A percentile compares a stretch with the other conserved stretches of the same genome.
phyloP scores from a whole-genome alignment of 2,329 filamentous ascomycete species.

The Neonectria magnoliae region DNA sequence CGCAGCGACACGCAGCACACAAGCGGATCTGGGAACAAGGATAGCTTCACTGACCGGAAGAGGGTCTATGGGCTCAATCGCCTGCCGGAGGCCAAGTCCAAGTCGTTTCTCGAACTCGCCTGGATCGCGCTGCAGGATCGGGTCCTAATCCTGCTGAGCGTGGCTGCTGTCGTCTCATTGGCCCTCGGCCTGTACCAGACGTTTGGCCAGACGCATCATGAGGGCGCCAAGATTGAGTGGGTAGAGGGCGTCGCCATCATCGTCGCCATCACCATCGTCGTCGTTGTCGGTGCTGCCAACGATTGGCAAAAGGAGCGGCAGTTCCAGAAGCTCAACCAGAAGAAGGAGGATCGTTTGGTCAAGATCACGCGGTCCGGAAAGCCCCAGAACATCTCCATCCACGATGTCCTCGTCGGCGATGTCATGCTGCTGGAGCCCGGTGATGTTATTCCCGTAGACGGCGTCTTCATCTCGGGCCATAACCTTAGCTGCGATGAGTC shows the following conservation, averaged over 20 bases:
- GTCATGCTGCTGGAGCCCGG: conserved; percentile 75
- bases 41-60: too few relatives aligned
- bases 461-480: conserved; percentile 69
- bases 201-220: conserved; percentile 57
- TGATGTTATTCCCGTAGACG: conserved; percentile 76
- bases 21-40: too few relatives aligned
- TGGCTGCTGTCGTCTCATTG: conserved; percentile 72
- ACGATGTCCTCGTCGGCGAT: conserved; percentile 75
- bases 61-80: too few relatives aligned
- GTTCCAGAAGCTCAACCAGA: conserved; percentile 69
- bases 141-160: conserved; percentile 72
- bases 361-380: conserved; percentile 74
- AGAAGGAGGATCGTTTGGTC: conserved; percentile 72
- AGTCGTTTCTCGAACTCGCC: conserved; percentile 66
- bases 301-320: conserved; percentile 75
- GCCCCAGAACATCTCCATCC: conserved; percentile 69
- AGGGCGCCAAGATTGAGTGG: conserved; percentile 66
- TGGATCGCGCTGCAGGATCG: conserved; percentile 76
- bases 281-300: conserved; percentile 70
- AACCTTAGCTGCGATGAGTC: conserved; percentile 74
- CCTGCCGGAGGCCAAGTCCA: conserved; percentile 60
- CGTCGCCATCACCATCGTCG: conserved; percentile 72
- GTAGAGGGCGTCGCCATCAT: conserved; percentile 74
- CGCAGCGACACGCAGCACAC: too few relatives aligned
- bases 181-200: conserved; percentile 75